phyloP scores from a whole-genome alignment of 768 basidiomycete species.

The Pleurotus tuoliensis region DNA sequence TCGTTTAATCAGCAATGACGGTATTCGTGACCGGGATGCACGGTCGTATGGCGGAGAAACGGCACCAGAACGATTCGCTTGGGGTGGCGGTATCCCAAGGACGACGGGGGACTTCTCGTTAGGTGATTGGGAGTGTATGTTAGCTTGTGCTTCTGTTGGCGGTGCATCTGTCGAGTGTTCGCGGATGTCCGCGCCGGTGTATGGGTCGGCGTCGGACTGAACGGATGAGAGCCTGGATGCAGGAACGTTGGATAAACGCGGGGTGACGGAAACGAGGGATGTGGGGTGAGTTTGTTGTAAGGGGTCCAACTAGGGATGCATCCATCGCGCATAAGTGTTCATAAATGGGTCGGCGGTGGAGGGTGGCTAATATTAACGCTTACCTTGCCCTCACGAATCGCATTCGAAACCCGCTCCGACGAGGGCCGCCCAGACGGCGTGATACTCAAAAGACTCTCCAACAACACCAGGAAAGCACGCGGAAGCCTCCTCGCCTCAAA shows the following conservation, averaged over 20 bases:
- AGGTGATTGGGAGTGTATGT: neutral
- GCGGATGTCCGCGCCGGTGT: neutral
- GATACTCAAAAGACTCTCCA: constrained; percentile 69
- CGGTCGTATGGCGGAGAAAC: neutral
- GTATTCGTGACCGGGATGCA: neutral
- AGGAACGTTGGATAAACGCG: neutral
- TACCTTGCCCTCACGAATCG: constrained; percentile 70
- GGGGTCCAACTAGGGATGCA: neutral
- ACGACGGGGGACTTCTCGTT: neutral
- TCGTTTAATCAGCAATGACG: neutral
- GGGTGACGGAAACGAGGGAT: neutral
- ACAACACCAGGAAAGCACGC: constrained; percentile 60
- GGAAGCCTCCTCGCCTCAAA: constrained; percentile 77
- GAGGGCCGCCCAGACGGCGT: constrained; percentile 60
- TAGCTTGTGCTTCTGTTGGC: neutral
- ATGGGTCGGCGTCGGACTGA: neutral
- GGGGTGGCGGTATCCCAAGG: neutral
- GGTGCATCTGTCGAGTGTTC: neutral
- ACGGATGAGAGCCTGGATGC: constrained; percentile 3
- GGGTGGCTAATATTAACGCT: constrained; percentile 18
- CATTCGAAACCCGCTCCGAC: constrained; percentile 66
- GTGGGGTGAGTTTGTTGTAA: neutral
- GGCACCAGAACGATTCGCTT: neutral
- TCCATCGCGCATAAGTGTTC: no score
- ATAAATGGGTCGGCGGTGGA: no score